phyloP scores from a whole-genome alignment of 2,329 filamentous ascomycete genomes.

The Tricladium varicosporioides region DNA sequence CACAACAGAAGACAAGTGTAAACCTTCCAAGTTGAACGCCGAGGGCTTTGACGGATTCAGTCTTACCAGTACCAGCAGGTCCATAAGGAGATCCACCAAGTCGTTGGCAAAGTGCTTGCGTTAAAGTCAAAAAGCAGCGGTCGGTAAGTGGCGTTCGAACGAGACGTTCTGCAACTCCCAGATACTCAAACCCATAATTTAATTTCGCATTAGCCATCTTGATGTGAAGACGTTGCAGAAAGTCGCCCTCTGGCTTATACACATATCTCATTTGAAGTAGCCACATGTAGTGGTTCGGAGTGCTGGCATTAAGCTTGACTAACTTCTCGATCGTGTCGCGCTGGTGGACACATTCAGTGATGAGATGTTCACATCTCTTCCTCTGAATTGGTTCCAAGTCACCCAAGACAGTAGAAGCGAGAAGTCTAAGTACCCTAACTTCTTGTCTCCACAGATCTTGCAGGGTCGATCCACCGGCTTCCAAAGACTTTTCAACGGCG shows the following conservation, averaged over 20 bases:
- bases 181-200: slow-evolving; percentile 96
- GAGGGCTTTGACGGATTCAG: slow-evolving; percentile 96
- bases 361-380: slow-evolving; percentile 97
- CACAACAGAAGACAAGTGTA: slow-evolving; percentile 98
- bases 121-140: slow-evolving; percentile 96
- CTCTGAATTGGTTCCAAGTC: slow-evolving; percentile 83
- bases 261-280: slow-evolving; percentile 96
- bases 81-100: slow-evolving; percentile 97
- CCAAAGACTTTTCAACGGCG: slow-evolving; percentile 75
- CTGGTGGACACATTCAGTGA: slow-evolving; percentile 98
- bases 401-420: slow-evolving; percentile 85
- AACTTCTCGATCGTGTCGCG: slow-evolving; percentile 90
- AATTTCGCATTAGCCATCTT: slow-evolving; percentile 97
- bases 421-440: slow-evolving; percentile 77
- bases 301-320: slow-evolving; percentile 69
- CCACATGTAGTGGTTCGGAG: slow-evolving; percentile 84
- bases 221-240: slow-evolving; percentile 77
- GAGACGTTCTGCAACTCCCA: slow-evolving; percentile 92
- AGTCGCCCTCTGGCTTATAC: slow-evolving; percentile 79
- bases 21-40: slow-evolving; percentile 96
- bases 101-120: slow-evolving; percentile 90
- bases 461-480: slow-evolving; percentile 67
- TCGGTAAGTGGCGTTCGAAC: slow-evolving; percentile 96
- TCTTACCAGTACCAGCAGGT: slow-evolving; percentile 97
- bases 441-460: slow-evolving; percentile 75